phyloP scores from a whole-genome alignment of 495 filamentous ascomycete genomes.

The Neurospora discreta region DNA sequence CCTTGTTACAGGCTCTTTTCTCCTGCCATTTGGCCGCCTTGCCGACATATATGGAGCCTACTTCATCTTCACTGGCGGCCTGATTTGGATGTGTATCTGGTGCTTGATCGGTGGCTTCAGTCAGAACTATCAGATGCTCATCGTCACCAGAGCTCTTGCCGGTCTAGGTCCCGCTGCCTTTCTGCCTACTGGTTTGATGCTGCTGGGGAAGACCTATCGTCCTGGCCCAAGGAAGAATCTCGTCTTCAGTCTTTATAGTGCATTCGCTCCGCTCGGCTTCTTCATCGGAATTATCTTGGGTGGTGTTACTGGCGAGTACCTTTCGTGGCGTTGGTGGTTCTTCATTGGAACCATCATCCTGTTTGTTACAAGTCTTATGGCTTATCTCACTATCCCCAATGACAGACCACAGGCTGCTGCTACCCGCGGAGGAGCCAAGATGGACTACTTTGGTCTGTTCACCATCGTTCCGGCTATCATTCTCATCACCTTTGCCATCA shows the following conservation, averaged over 20 bases:
- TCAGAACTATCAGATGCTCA: slow-evolving; percentile 57
- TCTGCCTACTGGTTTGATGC: slow-evolving; percentile 65
- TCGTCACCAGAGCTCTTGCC: slow-evolving; percentile 65
- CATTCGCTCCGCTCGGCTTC: slow-evolving; percentile 67
- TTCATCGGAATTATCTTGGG: slow-evolving; percentile 75
- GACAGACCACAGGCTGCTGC: slow-evolving; percentile 40
- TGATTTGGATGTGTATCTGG: slow-evolving; percentile 63
- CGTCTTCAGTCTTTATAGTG: slow-evolving; percentile 72
- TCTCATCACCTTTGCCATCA: slow-evolving; percentile 69
- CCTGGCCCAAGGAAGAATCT: slow-evolving; percentile 81
- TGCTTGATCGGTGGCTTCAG: slow-evolving; percentile 65
- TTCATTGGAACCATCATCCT: slow-evolving; percentile 53
- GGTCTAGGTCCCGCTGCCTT: slow-evolving; percentile 72
- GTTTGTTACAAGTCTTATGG: slow-evolving; percentile 34
- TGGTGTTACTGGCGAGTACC: slow-evolving; percentile 52
- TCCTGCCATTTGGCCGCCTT: slow-evolving; percentile 67
- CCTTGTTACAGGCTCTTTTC: slow-evolving; percentile 59
- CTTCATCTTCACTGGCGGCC: slow-evolving; percentile 52
- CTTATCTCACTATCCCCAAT: slow-evolving; percentile 55
- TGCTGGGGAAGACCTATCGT: slow-evolving; percentile 70
- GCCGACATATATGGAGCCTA: slow-evolving; percentile 74
- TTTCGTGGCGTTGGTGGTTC: slow-evolving; percentile 70
- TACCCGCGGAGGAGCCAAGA: slow-evolving; percentile 23
- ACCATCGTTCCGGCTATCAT: slow-evolving; percentile 57
- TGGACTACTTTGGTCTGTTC: slow-evolving; percentile 48